A percentile compares a stretch with the other conserved stretches of the same genome.
These are phyloP conservation scores for Hygrophorus pudorinus DNA, from an alignment of 768 basidiomycete genomes.

Conservation along the genomic window DNA sequence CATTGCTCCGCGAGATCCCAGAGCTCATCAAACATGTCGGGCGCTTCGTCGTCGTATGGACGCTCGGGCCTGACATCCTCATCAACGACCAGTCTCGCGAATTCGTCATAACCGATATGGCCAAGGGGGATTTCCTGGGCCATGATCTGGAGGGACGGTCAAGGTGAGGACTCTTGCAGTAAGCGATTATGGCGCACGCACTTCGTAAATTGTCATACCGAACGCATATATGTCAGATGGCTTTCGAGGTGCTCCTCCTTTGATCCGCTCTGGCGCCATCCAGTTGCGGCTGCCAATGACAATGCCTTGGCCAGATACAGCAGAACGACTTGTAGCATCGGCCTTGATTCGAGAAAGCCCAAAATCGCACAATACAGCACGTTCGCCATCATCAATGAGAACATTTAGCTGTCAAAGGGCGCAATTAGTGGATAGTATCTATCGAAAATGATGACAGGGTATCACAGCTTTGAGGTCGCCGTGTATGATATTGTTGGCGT, in stretches of 20 bases:
- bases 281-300: slow-evolving; percentile 16
- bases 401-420: slow-evolving; percentile 10
- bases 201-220: slow-evolving; percentile 14
- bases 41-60: slow-evolving; percentile 14
- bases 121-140: slow-evolving; percentile 14
- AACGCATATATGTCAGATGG: slow-evolving; percentile 15
- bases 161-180: not conserved
- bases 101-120: slow-evolving; percentile 7
- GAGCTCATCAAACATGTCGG: slow-evolving; percentile 12
- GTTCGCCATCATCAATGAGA: slow-evolving; percentile 16
- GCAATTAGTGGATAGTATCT: not conserved
- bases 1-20: slow-evolving; percentile 17
- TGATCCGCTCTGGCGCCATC: slow-evolving; percentile 19
- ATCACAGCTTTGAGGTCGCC: slow-evolving; percentile 17
- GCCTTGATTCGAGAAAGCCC: slow-evolving; percentile 18
- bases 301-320: not conserved
- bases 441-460: not conserved
- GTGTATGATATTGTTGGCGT: slow-evolving; percentile 17
- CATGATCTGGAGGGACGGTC: not conserved
- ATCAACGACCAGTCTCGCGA: slow-evolving; percentile 10
- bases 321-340: slow-evolving; percentile 13
- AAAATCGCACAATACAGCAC: slow-evolving; percentile 18
- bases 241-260: slow-evolving; percentile 9
- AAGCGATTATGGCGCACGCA: slow-evolving; percentile 3
- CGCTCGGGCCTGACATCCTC: slow-evolving; percentile 13